Evolutionary conservation across 2,329 filamentous ascomycete species (phyloP).

Genomic region (Colletotrichum echinochloae): DNA sequence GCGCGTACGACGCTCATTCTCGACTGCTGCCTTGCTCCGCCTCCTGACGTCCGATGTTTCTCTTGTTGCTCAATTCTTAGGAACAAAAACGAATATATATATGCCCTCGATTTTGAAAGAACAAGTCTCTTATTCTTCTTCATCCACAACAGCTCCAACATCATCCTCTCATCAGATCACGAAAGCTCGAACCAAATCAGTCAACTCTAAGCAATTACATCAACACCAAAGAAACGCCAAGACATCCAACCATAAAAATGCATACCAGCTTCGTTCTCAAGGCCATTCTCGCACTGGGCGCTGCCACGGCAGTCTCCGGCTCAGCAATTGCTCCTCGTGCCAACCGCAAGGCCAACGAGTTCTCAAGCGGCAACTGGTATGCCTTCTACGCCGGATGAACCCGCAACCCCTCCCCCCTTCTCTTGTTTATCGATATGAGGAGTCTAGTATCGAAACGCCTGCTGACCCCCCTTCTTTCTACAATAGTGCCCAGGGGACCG

Average conservation of each 20-base stretch:
- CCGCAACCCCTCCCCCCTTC: too few species aligned
- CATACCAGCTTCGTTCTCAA: not conserved
- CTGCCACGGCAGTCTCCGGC: not conserved
- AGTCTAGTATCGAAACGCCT: not conserved
- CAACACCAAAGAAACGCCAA: not conserved
- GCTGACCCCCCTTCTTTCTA: not conserved
- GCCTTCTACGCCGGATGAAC: not conserved
- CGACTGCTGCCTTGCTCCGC: not conserved
- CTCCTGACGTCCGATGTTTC: not conserved
- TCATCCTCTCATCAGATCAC: not conserved
- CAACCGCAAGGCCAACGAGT: slow-evolving; percentile 7
- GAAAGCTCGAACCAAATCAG: not conserved
- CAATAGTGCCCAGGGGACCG: slow-evolving; percentile 16
- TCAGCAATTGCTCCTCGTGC: not conserved
- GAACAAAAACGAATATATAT: not conserved
- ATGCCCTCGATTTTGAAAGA: not conserved
- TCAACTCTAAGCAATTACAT: not conserved
- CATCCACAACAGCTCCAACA: not conserved
- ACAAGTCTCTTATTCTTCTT: not conserved
- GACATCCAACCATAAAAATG: not conserved
- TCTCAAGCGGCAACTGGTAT: slow-evolving; percentile 2
- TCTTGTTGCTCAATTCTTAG: not conserved
- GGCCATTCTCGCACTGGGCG: not conserved
- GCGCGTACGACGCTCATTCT: not conserved
- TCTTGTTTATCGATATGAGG: too few species aligned